Evolutionary conservation across 2,329 filamentous ascomycete species (phyloP), one percentile per base, ranked within the genome.

Genomic region (Pleoardoris graminearum): DNA sequence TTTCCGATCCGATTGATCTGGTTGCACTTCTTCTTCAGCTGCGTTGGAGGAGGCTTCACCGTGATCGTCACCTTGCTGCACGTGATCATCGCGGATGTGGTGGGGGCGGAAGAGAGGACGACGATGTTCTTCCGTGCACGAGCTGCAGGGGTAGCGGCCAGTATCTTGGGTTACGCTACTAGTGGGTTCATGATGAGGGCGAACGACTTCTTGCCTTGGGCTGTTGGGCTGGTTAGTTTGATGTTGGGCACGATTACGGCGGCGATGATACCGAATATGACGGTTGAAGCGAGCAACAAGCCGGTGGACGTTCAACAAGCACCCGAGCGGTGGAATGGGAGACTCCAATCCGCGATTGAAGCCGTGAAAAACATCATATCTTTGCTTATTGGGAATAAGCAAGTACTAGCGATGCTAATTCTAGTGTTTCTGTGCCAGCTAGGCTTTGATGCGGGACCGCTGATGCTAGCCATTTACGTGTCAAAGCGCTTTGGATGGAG

Each of bases 391-490:
- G 54, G 54, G 14, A 51, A 60, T 19, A 49, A 30, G 46, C 54
- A 56, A 21, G 44, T 61, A 3, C 7, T 54, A 4, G 35, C 37
- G 0, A 59, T 63, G 49, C 33, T 63, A 25, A 7, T 50, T 1
- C 23, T 61, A 4, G 55, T 57, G 3, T 58, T 61, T 19, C 10
- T 61, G 8, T 57, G 54, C 27, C 61, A 63, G 43, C 35, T 63
- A 2, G 59, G 59, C 10, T 61, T 52, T 29, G 61, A 63, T 44
- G 54, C 55, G 8, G 50, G 61, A 1, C 57, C 59, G 0, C 35
- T 57, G 29, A 60, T 63, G 57, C 21, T 63, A 33, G 44, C 55
- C 2, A 58, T 63, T 19, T 61, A 61, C 16, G 50, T 63, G 11
- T 61, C 57, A 11, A 61, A 61, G 38, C 51, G 59, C 1, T 63